Conservation (phyloP, 306 rosid species). For the Prunus mira region DNA sequence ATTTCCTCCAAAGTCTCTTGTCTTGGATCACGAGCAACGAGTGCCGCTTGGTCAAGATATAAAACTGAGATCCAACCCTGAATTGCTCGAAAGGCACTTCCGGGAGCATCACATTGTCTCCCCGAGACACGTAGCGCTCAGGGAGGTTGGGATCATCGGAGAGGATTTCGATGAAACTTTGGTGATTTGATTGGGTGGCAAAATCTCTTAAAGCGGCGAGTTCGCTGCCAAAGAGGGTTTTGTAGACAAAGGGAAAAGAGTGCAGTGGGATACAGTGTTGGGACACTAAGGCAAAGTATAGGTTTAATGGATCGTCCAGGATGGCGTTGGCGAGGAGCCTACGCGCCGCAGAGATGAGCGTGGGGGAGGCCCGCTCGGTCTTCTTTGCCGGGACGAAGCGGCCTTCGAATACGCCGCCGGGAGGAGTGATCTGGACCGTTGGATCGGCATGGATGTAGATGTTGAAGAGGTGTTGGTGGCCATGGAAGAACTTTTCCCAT, state of each 20-base stretch:
- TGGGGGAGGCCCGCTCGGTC: slow-evolving; percentile 48
- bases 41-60: slow-evolving; percentile 40
- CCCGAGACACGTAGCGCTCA: slow-evolving; percentile 48
- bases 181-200: background rate
- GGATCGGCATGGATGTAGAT: slow-evolving; percentile 70
- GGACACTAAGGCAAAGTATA: slow-evolving; percentile 48
- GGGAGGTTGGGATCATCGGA: slow-evolving; percentile 46
- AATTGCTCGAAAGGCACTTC: slow-evolving; percentile 48
- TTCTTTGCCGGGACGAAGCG: slow-evolving; percentile 42
- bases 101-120: slow-evolving; percentile 46
- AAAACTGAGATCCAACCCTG: slow-evolving; percentile 66
- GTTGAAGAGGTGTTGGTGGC: slow-evolving; percentile 43
- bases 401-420: slow-evolving; percentile 47
- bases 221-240: slow-evolving; percentile 22
- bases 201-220: background rate
- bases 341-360: slow-evolving; percentile 54
- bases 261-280: slow-evolving; percentile 60
- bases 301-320: slow-evolving; percentile 49
- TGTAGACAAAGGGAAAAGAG: slow-evolving; percentile 45
- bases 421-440: slow-evolving; percentile 22
- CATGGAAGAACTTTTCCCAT: slow-evolving; percentile 51
- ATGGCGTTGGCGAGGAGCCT: slow-evolving; percentile 57
- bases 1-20: slow-evolving; percentile 46
- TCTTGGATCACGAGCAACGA: slow-evolving; percentile 44
- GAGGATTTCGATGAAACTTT: slow-evolving; percentile 57